Percentiles rank a stretch among this genome's conserved stretches.
Conservation (phyloP, 2,329 filamentous ascomycete genomes). For the Chaetomiaceae sp. region DNA sequence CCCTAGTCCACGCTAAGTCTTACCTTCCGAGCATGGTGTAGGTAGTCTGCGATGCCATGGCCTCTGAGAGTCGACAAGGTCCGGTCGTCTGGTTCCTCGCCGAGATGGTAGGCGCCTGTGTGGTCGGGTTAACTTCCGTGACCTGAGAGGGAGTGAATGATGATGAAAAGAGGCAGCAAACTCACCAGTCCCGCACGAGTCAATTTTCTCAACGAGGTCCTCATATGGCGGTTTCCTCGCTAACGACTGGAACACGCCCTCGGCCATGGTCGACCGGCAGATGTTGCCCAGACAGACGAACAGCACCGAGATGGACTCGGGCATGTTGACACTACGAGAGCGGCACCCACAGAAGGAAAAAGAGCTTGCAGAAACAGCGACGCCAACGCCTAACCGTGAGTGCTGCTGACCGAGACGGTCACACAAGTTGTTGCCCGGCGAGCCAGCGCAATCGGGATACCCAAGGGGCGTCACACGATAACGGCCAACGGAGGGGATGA, state of each 20-base stretch:
- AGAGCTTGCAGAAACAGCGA: background rate
- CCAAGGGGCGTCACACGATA: no score
- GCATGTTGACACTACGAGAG: no score
- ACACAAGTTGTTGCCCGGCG: no score
- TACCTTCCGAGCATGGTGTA: conserved; percentile 71
- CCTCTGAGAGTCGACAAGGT: conserved; percentile 72
- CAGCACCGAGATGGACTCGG: conserved; percentile 59
- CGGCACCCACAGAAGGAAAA: no score
- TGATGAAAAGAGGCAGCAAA: background rate
- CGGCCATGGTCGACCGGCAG: conserved; percentile 89
- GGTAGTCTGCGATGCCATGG: conserved; percentile 71
- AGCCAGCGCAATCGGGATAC: no score
- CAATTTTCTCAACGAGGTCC: conserved; percentile 59
- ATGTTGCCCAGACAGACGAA: conserved; percentile 98
- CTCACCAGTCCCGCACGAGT: conserved; percentile 77
- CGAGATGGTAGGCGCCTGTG: conserved; percentile 71
- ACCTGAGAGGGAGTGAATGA: background rate
- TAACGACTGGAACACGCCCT: conserved; percentile 79
- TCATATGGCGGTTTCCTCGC: conserved; percentile 55
- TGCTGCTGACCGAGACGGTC: no score
- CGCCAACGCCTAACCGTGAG: conserved; percentile 1
- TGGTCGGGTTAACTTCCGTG: background rate
- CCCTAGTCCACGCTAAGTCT: conserved; percentile 16
- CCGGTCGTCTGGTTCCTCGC: conserved; percentile 69
- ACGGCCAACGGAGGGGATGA: no score